These are phyloP conservation scores for Alternaria postmessia DNA, from an alignment of 2,329 filamentous ascomycete genomes.

Conservation along the genomic window DNA sequence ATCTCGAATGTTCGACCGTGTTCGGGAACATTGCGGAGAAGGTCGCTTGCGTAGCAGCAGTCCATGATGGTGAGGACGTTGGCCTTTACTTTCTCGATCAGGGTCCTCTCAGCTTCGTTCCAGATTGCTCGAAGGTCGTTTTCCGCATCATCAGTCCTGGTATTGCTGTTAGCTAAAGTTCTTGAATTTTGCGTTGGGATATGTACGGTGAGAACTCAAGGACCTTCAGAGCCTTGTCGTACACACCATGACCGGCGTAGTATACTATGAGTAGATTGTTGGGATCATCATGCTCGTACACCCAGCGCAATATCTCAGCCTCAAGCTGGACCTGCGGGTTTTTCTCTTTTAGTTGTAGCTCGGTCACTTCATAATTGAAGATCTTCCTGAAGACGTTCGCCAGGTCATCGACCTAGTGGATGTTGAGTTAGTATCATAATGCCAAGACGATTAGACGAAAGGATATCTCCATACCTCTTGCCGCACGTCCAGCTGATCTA, in stretches of 20 bases:
- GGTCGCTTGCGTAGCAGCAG: constrained; percentile 32
- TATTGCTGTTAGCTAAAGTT: not conserved
- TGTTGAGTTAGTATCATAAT: not conserved
- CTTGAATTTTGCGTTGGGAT: not conserved
- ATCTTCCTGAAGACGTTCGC: not conserved
- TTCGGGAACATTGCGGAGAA: constrained; percentile 12
- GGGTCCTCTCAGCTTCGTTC: constrained; percentile 1
- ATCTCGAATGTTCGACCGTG: constrained; percentile 13
- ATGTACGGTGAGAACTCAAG: not conserved
- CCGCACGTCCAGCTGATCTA: constrained; percentile 12
- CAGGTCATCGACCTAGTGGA: not conserved
- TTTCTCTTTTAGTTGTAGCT: not conserved
- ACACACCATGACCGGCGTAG: not conserved
- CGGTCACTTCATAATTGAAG: not conserved
- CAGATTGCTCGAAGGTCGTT: not conserved
- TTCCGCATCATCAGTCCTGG: not conserved
- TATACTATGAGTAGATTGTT: not conserved
- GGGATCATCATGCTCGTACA: not conserved
- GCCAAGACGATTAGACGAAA: not conserved
- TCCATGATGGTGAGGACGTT: constrained; percentile 35
- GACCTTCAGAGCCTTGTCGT: not conserved
- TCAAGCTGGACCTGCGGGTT: not conserved
- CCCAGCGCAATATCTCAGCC: not conserved
- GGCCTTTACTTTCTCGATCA: constrained; percentile 14
- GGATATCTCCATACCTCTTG: not conserved